A percentile compares a stretch with the other conserved stretches of the same genome.
phyloP scores from a whole-genome alignment of 805 yeast species.

The Spencermartinsiella europaea region DNA sequence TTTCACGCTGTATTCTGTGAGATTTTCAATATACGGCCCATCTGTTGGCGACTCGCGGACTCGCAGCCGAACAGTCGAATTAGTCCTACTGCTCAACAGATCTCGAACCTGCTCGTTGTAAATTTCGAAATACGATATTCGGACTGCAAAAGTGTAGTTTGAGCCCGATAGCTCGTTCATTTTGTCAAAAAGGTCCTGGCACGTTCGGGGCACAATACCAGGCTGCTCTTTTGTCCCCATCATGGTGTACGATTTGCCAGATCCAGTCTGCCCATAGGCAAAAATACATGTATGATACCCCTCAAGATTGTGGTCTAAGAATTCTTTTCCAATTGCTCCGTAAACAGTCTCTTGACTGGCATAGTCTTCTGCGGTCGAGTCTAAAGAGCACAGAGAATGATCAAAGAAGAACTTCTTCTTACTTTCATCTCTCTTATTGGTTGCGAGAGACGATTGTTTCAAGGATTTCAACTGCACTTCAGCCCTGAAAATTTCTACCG shows the following conservation, averaged over 20 bases:
- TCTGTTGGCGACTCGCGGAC: slow-evolving; percentile 62
- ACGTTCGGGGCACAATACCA: slow-evolving; percentile 64
- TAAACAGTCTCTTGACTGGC: slow-evolving; percentile 51
- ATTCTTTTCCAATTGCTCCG: slow-evolving; percentile 49
- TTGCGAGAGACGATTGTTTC: slow-evolving; percentile 12
- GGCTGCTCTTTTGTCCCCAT: slow-evolving; percentile 48
- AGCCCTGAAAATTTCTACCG: slow-evolving; percentile 20
- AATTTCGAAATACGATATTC: slow-evolving; percentile 64
- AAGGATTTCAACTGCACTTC: slow-evolving; percentile 19
- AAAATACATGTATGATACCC: slow-evolving; percentile 72
- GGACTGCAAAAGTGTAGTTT: slow-evolving; percentile 38
- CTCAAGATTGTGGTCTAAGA: slow-evolving; percentile 56
- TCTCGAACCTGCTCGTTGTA: slow-evolving; percentile 76
- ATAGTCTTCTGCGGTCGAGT: slow-evolving; percentile 31
- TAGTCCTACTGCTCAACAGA: slow-evolving; percentile 35
- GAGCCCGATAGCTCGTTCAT: slow-evolving; percentile 35
- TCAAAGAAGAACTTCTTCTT: slow-evolving; percentile 46
- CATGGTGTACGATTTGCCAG: slow-evolving; percentile 85
- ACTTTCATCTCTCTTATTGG: slow-evolving; percentile 24
- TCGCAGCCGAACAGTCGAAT: slow-evolving; percentile 31
- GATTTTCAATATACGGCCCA: slow-evolving; percentile 70
- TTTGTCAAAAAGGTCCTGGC: slow-evolving; percentile 47
- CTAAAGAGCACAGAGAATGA: slow-evolving; percentile 46
- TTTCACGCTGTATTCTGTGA: slow-evolving; percentile 48
- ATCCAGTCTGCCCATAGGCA: slow-evolving; percentile 80